Conservation (phyloP, 2,329 filamentous ascomycete species). For the Coniochaeta sp. region DNA sequence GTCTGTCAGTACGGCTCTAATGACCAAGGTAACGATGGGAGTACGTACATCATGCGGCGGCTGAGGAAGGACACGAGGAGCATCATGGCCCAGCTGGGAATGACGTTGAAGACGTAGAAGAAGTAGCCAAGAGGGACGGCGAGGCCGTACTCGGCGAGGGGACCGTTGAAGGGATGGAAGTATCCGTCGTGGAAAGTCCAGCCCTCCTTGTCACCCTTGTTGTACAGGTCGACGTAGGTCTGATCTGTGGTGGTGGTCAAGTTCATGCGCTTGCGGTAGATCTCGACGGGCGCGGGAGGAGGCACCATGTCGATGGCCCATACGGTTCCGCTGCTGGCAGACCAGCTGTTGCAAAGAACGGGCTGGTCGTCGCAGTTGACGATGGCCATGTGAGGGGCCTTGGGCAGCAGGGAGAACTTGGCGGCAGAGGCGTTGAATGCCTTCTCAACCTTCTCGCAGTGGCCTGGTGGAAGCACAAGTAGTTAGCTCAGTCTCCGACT, state of each 20-base stretch:
- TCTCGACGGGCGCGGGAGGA: slow-evolving; percentile 53
- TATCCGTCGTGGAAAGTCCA: slow-evolving; percentile 49
- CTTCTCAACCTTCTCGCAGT: slow-evolving; percentile 56
- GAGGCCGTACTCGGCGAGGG: slow-evolving; percentile 54
- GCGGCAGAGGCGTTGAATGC: slow-evolving; percentile 61
- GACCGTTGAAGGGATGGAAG: slow-evolving; percentile 72
- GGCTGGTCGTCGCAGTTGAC: slow-evolving; percentile 70
- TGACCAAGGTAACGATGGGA: too few relatives aligned
- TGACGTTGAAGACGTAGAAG: slow-evolving; percentile 58
- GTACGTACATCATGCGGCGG: slow-evolving; percentile 69
- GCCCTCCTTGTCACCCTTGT: slow-evolving; percentile 34
- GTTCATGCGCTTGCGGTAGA: slow-evolving; percentile 62
- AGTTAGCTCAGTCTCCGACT: slow-evolving; percentile 6
- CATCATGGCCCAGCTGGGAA: slow-evolving; percentile 76
- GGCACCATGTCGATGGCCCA: slow-evolving; percentile 64
- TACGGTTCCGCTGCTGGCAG: slow-evolving; percentile 54
- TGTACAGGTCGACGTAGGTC: slow-evolving; percentile 53
- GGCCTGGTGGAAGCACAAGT: slow-evolving; percentile 38
- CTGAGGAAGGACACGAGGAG: slow-evolving; percentile 65
- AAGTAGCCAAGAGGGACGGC: slow-evolving; percentile 59
- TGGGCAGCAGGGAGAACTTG: slow-evolving; percentile 53
- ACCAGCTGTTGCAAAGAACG: slow-evolving; percentile 70
- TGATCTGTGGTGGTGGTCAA: slow-evolving; percentile 59
- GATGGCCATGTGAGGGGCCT: slow-evolving; percentile 59
- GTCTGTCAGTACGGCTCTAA: too few relatives aligned